These are phyloP conservation scores for Fonsecaea pedrosoi DNA, from an alignment of 2,329 filamentous ascomycete species.

Conservation along the genomic window DNA sequence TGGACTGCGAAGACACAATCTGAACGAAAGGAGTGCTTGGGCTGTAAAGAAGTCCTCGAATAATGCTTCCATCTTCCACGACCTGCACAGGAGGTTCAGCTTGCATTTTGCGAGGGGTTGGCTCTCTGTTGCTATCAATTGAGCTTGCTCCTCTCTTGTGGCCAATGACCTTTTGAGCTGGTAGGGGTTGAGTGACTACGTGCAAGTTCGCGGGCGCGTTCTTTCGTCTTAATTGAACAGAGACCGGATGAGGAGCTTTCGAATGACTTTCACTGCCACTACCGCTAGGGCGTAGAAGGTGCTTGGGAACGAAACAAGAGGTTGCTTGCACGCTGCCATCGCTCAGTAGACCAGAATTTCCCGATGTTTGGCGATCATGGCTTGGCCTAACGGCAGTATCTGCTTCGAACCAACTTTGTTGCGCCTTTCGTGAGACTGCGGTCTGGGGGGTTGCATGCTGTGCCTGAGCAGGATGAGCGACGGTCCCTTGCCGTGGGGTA, in stretches of 20 bases:
- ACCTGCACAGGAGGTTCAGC: conserved; percentile 34
- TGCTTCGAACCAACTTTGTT: conserved; percentile 33
- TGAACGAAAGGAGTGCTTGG: conserved; percentile 79
- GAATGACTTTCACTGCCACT: conserved; percentile 41
- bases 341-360: conserved; percentile 44
- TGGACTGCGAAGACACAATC: conserved; percentile 64
- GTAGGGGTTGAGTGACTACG: conserved; percentile 44
- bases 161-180: conserved; percentile 59
- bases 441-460: conserved; percentile 22
- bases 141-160: conserved; percentile 90
- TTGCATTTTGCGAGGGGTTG: conserved; percentile 74
- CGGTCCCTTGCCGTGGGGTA: conserved; percentile 14
- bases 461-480: conserved; percentile 1
- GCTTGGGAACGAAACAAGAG: conserved; percentile 65
- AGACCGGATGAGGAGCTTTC: conserved; percentile 52
- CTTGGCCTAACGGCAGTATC: conserved; percentile 53
- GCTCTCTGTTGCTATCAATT: conserved; percentile 52
- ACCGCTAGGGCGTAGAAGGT: conserved; percentile 32
- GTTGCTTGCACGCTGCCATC: conserved; percentile 62
- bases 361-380: conserved; percentile 35
- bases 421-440: conserved; percentile 25
- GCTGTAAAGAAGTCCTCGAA: conserved; percentile 83
- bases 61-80: conserved; percentile 71
- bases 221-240: conserved; percentile 45
- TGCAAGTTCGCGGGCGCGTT: conserved; percentile 41